Evolutionary conservation across 345 rosid species (phyloP), one percentile per base, ranked within the genome.

Genomic region (Lagerstroemia speciosa): DNA sequence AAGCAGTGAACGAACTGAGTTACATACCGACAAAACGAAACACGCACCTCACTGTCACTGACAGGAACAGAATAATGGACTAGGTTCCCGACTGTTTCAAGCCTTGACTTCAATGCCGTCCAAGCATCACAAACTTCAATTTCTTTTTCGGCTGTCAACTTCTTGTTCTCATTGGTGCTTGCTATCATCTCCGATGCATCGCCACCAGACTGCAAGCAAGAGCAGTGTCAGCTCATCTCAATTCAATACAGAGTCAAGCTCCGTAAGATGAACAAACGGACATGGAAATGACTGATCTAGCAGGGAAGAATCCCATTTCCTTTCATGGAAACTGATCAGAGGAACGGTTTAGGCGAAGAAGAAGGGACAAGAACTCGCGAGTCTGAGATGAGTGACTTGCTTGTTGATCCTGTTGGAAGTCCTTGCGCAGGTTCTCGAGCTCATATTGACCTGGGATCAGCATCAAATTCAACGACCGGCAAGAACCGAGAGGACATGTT

Each of bases 31-130:
- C 3, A 31, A n/a, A 27, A 55, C 5, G 6, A 14, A 38, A 31
- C 37, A 33, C 38, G 26, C 45, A 91, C 98, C 90, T 93, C 98
- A 70, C 91, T 89, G 31, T 89, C 64, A 37, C 76, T 72, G 71
- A 91, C 57, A 1, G 91, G 97, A 57, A 93, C 98, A 0, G 98
- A 86, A 78, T 93, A 94, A 71, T 89, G 98, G 55, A 93, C 84
- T 38, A 93, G 85, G 80, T 93, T 93, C 32, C 98, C 98, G 69
- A 93, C 81, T 0, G 77, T 74, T 71, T 76, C 87, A 69, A 93
- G 74, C 74, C 80, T 89, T 1, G 86, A 81, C 78, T 87, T 73
- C 73, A 91, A 70, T 20, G 78, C 79, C 8, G 68, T 73, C 77
- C 73, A 83, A 50, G 91, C 88, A 66, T 84, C 89, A 57, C 78